phyloP scores from a whole-genome alignment of 2,329 filamentous ascomycete species.

The Penicillium sp. region DNA sequence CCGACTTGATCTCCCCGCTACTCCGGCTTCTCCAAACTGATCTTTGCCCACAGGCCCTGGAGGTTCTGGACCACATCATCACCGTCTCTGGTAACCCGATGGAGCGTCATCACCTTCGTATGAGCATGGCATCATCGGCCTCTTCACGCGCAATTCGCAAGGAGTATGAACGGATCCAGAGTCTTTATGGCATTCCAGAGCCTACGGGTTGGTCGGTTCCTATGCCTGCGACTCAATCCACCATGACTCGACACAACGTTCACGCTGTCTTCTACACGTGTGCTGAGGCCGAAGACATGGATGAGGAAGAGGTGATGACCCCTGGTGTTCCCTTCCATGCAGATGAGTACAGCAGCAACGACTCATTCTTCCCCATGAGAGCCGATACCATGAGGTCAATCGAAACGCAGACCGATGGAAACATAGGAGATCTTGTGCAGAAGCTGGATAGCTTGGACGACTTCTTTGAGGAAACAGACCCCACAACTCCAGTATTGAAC shows the following conservation, averaged over 20 bases:
- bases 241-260: slow-evolving; percentile 84
- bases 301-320: slow-evolving; percentile 65
- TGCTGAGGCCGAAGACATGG: slow-evolving; percentile 65
- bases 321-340: slow-evolving; percentile 90
- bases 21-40: slow-evolving; percentile 88
- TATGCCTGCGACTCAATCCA: slow-evolving; percentile 85
- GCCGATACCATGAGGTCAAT: slow-evolving; percentile 94
- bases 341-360: slow-evolving; percentile 81
- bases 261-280: slow-evolving; percentile 97
- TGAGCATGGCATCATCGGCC: slow-evolving; percentile 89
- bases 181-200: slow-evolving; percentile 94
- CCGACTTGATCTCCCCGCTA: slow-evolving; percentile 91
- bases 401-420: slow-evolving; percentile 61
- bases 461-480: slow-evolving; percentile 72
- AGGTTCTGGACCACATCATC: slow-evolving; percentile 93
- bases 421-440: slow-evolving; percentile 79
- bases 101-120: slow-evolving; percentile 90
- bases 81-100: slow-evolving; percentile 88
- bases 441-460: slow-evolving; percentile 79
- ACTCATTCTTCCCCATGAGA: slow-evolving; percentile 75
- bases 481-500: slow-evolving; percentile 59
- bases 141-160: slow-evolving; percentile 85
- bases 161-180: slow-evolving; percentile 92
- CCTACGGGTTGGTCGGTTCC: slow-evolving; percentile 96
- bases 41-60: slow-evolving; percentile 87